Conservation (phyloP, 768 basidiomycete genomes). For the Megacollybia marginata region DNA sequence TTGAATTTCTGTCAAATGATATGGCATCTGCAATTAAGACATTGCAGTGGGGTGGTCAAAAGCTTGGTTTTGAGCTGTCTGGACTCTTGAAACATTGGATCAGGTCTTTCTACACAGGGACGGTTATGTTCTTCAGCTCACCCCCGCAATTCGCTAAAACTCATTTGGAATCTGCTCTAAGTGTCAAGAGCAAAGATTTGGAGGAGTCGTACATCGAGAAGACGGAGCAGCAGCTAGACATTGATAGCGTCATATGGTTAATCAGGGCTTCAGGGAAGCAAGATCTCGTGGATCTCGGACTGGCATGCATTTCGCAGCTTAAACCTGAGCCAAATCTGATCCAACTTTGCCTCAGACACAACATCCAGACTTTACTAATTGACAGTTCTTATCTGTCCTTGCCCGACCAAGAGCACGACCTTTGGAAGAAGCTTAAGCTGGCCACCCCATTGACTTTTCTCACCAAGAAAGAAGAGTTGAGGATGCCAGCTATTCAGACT, state of each 20-base stretch:
- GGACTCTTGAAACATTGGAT: neutral
- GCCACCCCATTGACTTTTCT: constrained; percentile 1
- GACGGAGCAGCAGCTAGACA: neutral
- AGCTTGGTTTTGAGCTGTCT: neutral
- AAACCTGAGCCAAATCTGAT: constrained; percentile 5
- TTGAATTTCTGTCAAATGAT: neutral
- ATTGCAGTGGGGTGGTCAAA: neutral
- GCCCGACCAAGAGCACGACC: constrained; percentile 6
- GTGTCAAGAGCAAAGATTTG: neutral
- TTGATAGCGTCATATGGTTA: neutral
- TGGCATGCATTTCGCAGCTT: constrained; percentile 1
- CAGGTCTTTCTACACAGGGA: neutral
- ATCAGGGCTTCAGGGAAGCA: neutral
- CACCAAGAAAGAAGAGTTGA: neutral
- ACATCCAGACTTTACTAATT: constrained; percentile 7
- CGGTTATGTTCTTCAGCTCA: neutral
- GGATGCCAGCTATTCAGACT: neutral
- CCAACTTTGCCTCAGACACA: constrained; percentile 3
- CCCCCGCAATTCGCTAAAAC: constrained; percentile 6
- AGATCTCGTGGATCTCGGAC: neutral
- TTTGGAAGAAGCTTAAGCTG: constrained; percentile 7
- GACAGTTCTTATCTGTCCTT: constrained; percentile 6
- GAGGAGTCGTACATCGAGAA: neutral
- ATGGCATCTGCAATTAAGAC: neutral
- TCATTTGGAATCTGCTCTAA: neutral